A percentile compares a stretch with the other conserved stretches of the same genome.
Conservation (phyloP, 176 grass and related monocot species). For the Poa pratensis region DNA sequence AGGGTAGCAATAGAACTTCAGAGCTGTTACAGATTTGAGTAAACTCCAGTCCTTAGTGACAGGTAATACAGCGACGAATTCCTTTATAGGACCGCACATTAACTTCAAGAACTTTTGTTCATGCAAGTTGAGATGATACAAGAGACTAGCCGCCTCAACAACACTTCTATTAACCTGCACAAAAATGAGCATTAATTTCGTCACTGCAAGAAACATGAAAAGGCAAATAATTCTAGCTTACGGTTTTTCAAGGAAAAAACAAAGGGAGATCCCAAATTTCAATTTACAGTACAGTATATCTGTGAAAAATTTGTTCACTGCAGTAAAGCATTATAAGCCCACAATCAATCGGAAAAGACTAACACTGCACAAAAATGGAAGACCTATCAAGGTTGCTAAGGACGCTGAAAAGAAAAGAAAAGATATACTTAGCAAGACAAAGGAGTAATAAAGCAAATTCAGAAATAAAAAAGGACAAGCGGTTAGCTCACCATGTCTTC, state of each 20-base stretch:
- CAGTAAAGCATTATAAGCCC: background rate
- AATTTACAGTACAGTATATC: background rate
- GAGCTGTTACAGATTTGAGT: background rate
- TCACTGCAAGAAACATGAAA: slow-evolving; percentile 4
- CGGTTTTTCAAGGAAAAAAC: background rate
- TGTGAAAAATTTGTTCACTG: background rate
- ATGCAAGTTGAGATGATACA: background rate
- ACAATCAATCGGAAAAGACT: background rate
- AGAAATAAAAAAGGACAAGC: background rate
- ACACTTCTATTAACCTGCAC: background rate
- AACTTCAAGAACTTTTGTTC: background rate
- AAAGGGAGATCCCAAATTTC: background rate
- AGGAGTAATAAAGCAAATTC: background rate
- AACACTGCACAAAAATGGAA: background rate
- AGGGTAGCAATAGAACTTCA: slow-evolving; percentile 3
- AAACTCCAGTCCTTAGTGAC: background rate
- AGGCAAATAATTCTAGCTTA: background rate
- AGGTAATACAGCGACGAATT: background rate
- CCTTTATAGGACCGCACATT: background rate
- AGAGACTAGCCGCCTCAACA: background rate
- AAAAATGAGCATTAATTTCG: background rate
- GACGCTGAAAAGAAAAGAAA: background rate
- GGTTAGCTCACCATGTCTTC: background rate
- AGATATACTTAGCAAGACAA: background rate
- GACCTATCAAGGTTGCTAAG: background rate